Conservation (phyloP, 129 eudicot species). For the Tagetes patula region DNA sequence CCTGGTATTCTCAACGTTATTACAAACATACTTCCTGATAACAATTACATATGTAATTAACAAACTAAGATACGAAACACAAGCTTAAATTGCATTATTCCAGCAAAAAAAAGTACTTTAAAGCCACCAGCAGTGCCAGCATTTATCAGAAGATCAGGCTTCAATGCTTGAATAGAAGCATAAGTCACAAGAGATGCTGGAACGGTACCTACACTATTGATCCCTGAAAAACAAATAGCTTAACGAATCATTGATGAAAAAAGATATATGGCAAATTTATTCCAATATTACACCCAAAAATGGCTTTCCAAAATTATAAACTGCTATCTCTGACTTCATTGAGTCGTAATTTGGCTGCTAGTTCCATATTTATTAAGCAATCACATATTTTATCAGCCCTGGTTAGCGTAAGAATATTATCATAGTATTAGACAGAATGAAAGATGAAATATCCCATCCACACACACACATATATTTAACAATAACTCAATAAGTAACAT, state of each 20-base stretch:
- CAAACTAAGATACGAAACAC: neutral
- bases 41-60: neutral
- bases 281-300: neutral
- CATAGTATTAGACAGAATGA: neutral
- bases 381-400: neutral
- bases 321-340: neutral
- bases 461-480: neutral
- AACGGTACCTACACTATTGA: conserved; percentile 71
- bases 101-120: conserved; percentile 53
- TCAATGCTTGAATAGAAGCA: conserved; percentile 80
- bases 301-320: neutral
- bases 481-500: no score
- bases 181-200: conserved; percentile 80
- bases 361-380: conserved; percentile 4
- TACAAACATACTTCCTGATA: neutral
- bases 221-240: conserved; percentile 48
- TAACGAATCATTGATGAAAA: conserved; percentile 15
- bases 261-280: neutral
- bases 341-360: conserved; percentile 16
- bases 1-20: conserved; percentile 36
- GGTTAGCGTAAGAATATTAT: neutral
- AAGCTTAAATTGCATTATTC: neutral
- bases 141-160: conserved; percentile 83
- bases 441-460: neutral
- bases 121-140: conserved; percentile 95